Conservation (phyloP, 2,329 filamentous ascomycete genomes). For the Knoxdaviesia proteae region DNA sequence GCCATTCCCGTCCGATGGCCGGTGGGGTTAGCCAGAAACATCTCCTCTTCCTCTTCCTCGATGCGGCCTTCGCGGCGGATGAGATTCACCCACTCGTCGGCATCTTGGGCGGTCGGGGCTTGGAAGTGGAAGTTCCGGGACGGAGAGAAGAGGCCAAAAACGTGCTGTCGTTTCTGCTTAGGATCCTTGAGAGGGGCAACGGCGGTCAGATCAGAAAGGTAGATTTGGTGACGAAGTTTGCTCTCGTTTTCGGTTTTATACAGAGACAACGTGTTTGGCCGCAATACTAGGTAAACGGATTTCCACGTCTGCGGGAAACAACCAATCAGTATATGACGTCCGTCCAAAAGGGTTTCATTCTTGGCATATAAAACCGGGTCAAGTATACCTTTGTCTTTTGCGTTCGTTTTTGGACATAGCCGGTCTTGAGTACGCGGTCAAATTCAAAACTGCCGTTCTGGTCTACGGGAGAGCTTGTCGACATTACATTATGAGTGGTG, state of each 20-base stretch:
- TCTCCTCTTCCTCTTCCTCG: slow-evolving; percentile 73
- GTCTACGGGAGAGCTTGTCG: slow-evolving; percentile 62
- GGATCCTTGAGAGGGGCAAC: slow-evolving; percentile 76
- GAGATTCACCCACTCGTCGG: slow-evolving; percentile 66
- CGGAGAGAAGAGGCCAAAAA: slow-evolving; percentile 84
- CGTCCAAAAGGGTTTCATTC: no score
- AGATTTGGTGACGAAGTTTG: slow-evolving; percentile 73
- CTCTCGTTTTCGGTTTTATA: slow-evolving; percentile 86
- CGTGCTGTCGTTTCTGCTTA: slow-evolving; percentile 66
- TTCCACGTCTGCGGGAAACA: slow-evolving; percentile 54
- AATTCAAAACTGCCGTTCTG: slow-evolving; percentile 93
- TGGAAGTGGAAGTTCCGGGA: slow-evolving; percentile 84
- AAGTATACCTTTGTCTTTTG: slow-evolving; percentile 69
- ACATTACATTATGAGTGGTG: slow-evolving; percentile 12
- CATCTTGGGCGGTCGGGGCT: slow-evolving; percentile 50
- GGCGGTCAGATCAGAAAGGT: slow-evolving; percentile 74
- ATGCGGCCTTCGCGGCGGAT: slow-evolving; percentile 65
- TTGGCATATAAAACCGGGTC: neutral
- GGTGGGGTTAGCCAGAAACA: slow-evolving; percentile 49
- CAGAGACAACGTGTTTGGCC: slow-evolving; percentile 73
- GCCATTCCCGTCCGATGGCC: slow-evolving; percentile 17
- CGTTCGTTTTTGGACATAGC: slow-evolving; percentile 69
- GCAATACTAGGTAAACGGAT: slow-evolving; percentile 67
- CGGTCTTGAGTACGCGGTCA: slow-evolving; percentile 79
- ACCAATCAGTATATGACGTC: no score